phyloP scores from a whole-genome alignment of 2,329 filamentous ascomycete genomes.

The Penicillium verrucosum region DNA sequence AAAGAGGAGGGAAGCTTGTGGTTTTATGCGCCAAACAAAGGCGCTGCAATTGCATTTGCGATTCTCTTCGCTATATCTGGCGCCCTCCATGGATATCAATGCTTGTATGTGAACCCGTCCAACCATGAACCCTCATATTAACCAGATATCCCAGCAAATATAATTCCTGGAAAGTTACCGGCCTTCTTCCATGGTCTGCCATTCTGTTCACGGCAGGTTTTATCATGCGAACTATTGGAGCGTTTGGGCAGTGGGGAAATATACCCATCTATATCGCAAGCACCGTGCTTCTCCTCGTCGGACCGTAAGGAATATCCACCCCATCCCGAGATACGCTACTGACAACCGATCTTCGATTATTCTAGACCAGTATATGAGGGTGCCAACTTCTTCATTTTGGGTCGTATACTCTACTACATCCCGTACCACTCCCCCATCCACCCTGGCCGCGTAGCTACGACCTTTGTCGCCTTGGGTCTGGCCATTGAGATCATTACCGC shows the following conservation, averaged over 20 bases:
- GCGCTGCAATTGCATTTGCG: conserved; percentile 41
- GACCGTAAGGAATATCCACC: conserved; percentile 30
- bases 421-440: no score
- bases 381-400: conserved; percentile 53
- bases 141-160: conserved; percentile 31
- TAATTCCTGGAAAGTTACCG: conserved; percentile 42
- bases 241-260: conserved; percentile 37
- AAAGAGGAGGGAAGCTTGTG: conserved; percentile 37
- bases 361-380: conserved; percentile 41
- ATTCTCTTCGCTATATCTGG: conserved; percentile 41
- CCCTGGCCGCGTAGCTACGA: no score
- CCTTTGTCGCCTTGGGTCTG: no score
- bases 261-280: conserved; percentile 39
- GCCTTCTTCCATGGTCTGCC: conserved; percentile 43
- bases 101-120: conserved; percentile 25
- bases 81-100: conserved; percentile 39
- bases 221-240: conserved; percentile 35
- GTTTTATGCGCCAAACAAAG: conserved; percentile 40
- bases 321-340: neutral
- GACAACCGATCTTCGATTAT: neutral
- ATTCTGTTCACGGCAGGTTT: conserved; percentile 42
- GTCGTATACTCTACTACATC: conserved; percentile 34
- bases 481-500: no score
- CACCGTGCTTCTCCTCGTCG: conserved; percentile 31
- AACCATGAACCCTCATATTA: neutral